Base-by-base conservation (phyloP, 1,284 basidiomycete genomes). In the Trametes hirsuta region DNA sequence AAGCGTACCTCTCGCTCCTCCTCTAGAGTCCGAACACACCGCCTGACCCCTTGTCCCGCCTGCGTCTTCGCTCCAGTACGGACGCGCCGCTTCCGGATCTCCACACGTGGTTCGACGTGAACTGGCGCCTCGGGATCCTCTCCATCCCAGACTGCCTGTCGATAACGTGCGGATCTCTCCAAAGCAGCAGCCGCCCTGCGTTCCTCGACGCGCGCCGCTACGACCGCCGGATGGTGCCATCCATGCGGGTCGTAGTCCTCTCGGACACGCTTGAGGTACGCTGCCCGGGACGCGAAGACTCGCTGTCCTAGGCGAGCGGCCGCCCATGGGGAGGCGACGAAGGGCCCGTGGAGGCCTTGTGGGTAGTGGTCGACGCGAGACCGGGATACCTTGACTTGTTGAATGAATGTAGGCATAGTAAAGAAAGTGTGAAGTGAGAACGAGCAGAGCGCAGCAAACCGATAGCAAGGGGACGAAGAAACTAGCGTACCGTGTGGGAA, bases 241-340 rank as follows among this genome's bases (percentile, higher is more conserved):
- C 49, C 56, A 12, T 18, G 15, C 18, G 56, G 49, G 6, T 52
- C 36, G 50, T 47, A 53, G 56, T 47, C 49, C 18, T 37, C 39
- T 6, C 25, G 25, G n/a, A 58, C 56, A 36, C n/a, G 45, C 25
- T 22, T 34, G 18, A 6, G 44, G 45, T 58, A 58, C 30, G 52
- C 50, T 24, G 25, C 56, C 25, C 24, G 39, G 15, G 49, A 47
- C 5, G 37, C 35, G 40, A 58, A 58, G 45, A 47, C 25, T 11
- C 56, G 36, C n/a, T 52, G n/a, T 6, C 56, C 56, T 21, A 53
- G 56, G 18, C 56, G 56, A 35, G 49, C 44, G 15, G 50, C 49
- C 14, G 49, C 44, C 47, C 47, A 58, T 10, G 47, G 36, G 3
- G 56, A 40, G 11, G 50, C 53, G 25, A 55, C 25, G 25, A 34